phyloP scores from a whole-genome alignment of 352 stramenopile genomes.

The Plasmopara halstedii region DNA sequence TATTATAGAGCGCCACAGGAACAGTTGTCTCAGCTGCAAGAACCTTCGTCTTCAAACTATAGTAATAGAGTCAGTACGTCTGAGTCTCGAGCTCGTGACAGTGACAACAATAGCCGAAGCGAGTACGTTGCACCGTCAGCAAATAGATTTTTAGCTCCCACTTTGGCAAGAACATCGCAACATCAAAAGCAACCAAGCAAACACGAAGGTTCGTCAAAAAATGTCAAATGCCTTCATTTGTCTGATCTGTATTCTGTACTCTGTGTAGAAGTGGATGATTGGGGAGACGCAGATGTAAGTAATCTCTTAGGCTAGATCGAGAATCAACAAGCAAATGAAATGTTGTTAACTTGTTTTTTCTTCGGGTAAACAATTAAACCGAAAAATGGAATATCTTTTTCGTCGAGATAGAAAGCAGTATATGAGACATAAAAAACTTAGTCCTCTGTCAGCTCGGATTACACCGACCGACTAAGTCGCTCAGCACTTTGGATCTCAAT shows the following conservation, averaged over 20 bases:
- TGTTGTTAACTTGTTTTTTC: conserved; percentile 11
- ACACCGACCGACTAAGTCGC: conserved; percentile 8
- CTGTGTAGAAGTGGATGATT: conserved; percentile 59
- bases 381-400: conserved; percentile 1
- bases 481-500: background rate
- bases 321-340: background rate
- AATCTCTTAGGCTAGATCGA: conserved; percentile 49
- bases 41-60: conserved; percentile 5
- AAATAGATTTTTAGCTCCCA: conserved; percentile 29
- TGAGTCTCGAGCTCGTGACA: conserved; percentile 17
- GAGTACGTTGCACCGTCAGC: conserved; percentile 34
- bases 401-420: background rate
- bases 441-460: background rate
- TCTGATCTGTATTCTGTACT: background rate
- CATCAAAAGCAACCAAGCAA: conserved; percentile 34
- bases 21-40: conserved; percentile 22
- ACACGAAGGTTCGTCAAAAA: conserved; percentile 35
- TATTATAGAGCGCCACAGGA: conserved; percentile 22
- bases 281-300: conserved; percentile 69
- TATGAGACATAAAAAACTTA: conserved; percentile 1
- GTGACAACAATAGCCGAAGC: conserved; percentile 20
- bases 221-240: conserved; percentile 1
- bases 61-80: conserved; percentile 17
- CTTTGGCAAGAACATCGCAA: conserved; percentile 14
- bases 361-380: background rate